Base-by-base conservation (phyloP, 225 moss, liverwort and hornwort genomes). In the Neckera pumila region DNA sequence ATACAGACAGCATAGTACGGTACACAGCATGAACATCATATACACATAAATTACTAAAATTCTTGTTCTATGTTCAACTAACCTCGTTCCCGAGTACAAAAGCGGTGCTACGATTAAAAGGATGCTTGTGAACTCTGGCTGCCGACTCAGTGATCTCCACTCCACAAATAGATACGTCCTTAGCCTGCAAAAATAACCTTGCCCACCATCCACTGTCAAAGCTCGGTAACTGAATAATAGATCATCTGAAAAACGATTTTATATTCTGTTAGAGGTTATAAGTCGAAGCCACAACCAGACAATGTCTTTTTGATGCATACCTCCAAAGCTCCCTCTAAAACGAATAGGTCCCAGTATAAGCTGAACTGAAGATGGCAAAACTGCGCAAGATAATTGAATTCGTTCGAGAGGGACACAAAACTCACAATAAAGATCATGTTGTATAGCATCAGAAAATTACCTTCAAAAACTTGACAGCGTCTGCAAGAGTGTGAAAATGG, bases 71-170 rank as follows among this genome's bases (percentile, higher is more conserved):
- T 56, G 26, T 81, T 88, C 84, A 76, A 89, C 94, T 78, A 69
- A 96, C 99, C 99, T 99, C 99, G 73, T 99, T 99, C 59, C 99
- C 99, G 56, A 99, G 93, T 76, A 99, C 92, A 88, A 99, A 99
- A 81, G 96, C 96, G 74, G 99, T 97, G 90, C 96, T 97, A 66
- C 96, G 86, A 56, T 87, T 94, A 87, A 99, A 99, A 80, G 99
- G 97, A 88, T 96, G 95, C 66, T 94, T 93, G 45, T 97, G 94
- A 73, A 99, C 95, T 74, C 93, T 91, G 60, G 89, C 93, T 78
- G 99, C 99, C 87, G 92, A 95, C 72, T 95, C 94, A 61, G 95
- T 95, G 77, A 99, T 99, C 91, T 99, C 99, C 72, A 99, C 99
- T 71, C 99, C 99, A 92, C 97, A 97, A 79, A 99, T 96, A 76